Evolutionary conservation across 2,329 filamentous ascomycete species (phyloP).

Genomic region (Aspergillus pseudonomiae): DNA sequence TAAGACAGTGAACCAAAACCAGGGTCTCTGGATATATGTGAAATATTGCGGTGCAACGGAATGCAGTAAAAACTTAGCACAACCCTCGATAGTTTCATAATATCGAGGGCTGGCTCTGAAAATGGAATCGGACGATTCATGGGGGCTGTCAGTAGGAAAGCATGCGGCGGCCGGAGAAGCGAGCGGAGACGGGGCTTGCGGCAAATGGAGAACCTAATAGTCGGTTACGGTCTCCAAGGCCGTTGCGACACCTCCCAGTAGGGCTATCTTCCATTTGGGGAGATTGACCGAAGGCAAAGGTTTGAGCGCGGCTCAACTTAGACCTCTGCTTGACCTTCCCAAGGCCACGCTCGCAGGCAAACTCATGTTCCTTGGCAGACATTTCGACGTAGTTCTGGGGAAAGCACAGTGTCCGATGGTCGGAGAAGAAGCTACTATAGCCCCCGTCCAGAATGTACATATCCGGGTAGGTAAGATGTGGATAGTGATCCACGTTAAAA

Average conservation of each 20-base stretch:
- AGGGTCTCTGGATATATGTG: background rate
- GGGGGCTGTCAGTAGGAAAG: constrained; percentile 41
- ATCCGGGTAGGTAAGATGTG: constrained; percentile 89
- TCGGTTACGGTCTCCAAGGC: constrained; percentile 31
- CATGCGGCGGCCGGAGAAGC: constrained; percentile 47
- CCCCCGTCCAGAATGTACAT: constrained; percentile 96
- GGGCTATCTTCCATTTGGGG: constrained; percentile 65
- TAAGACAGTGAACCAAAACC: background rate
- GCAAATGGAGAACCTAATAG: constrained; percentile 41
- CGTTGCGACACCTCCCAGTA: constrained; percentile 52
- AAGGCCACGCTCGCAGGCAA: constrained; percentile 92
- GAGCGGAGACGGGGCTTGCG: constrained; percentile 37
- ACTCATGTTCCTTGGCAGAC: constrained; percentile 87
- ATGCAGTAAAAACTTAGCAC: constrained; percentile 5
- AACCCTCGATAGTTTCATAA: constrained; percentile 17
- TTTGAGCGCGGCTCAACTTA: constrained; percentile 84
- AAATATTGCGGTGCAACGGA: background rate
- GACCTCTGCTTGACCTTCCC: constrained; percentile 87
- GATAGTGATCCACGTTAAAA: constrained; percentile 83
- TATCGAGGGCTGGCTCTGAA: constrained; percentile 24
- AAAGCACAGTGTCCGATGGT: constrained; percentile 79
- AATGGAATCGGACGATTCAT: background rate
- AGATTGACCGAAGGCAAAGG: constrained; percentile 86
- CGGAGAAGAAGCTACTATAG: constrained; percentile 88
- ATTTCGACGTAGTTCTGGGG: constrained; percentile 97